Conservation (phyloP, 2,329 filamentous ascomycete species). For the Graphiopsis chlorocephala region DNA sequence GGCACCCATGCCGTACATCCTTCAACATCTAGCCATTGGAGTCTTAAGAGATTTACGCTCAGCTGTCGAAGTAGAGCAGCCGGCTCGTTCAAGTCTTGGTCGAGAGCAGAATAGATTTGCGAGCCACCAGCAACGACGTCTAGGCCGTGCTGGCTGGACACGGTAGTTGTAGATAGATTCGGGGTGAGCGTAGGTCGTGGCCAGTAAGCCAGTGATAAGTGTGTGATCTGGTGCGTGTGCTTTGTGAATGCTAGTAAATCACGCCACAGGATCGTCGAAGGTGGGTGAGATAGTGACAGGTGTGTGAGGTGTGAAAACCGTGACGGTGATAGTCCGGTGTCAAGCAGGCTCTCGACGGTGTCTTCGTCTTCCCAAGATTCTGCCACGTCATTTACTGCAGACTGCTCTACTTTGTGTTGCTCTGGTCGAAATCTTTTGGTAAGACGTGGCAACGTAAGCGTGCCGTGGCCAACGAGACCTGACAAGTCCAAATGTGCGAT, state of each 20-base stretch:
- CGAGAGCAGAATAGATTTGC: conserved; percentile 51
- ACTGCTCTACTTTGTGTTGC: conserved; percentile 31
- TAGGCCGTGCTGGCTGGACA: conserved; percentile 41
- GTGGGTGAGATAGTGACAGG: conserved; percentile 57
- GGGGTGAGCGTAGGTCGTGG: conserved; percentile 58
- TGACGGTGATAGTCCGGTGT: conserved; percentile 28
- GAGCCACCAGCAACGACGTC: conserved; percentile 50
- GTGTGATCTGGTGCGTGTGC: conserved; percentile 56
- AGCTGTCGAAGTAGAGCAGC: conserved; percentile 56
- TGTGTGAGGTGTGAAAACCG: conserved; percentile 55
- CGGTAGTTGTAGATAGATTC: conserved; percentile 47
- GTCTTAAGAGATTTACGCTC: conserved; percentile 54
- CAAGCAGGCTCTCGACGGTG: conserved; percentile 23
- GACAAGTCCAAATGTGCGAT: conserved; percentile 54
- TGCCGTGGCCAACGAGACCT: conserved; percentile 45
- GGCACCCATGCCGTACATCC: conserved; percentile 57
- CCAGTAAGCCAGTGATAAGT: conserved; percentile 63
- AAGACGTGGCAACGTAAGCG: conserved; percentile 50
- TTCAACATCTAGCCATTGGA: conserved; percentile 62
- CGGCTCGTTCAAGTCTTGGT: conserved; percentile 57
- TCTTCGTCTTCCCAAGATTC: conserved; percentile 49
- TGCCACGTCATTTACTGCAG: conserved; percentile 24
- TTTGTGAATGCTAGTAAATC: conserved; percentile 54
- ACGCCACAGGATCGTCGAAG: conserved; percentile 51
- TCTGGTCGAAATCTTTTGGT: conserved; percentile 31